Evolutionary conservation across 1,139 yeast genomes (phyloP).

Genomic region (Yamadazyma oceani): DNA sequence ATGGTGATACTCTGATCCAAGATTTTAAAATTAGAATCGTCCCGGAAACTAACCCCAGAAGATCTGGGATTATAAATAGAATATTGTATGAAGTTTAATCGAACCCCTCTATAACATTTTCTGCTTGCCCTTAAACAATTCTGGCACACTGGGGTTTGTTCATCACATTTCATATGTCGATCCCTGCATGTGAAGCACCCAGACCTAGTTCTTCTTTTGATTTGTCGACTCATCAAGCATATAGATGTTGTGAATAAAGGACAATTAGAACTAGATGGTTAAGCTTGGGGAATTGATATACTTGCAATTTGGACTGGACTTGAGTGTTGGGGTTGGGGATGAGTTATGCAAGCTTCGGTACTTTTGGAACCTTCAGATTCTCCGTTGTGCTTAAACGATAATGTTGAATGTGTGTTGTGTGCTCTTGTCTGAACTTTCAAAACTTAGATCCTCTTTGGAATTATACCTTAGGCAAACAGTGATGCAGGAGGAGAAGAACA

Average conservation of each 20-base stretch:
- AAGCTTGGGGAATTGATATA: no score
- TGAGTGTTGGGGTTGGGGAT: no score
- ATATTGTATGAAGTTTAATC: conserved; percentile 47
- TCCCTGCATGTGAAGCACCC: conserved; percentile 51
- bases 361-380: no score
- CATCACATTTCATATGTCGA: conserved; percentile 51
- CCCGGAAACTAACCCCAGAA: conserved; percentile 6
- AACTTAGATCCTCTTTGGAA: no score
- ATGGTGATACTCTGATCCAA: conserved; percentile 46
- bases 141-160: conserved; percentile 45
- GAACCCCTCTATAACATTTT: conserved; percentile 45
- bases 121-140: conserved; percentile 45
- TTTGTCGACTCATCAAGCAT: conserved; percentile 11
- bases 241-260: not conserved
- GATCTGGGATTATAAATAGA: conserved; percentile 39
- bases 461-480: not conserved
- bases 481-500: not conserved
- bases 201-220: conserved; percentile 41
- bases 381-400: no score
- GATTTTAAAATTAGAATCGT: conserved; percentile 17
- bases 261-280: no score
- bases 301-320: no score
- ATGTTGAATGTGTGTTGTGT: no score
- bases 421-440: no score
- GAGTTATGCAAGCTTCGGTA: no score